Evolutionary conservation across 345 rosid species (phyloP).

Genomic region (Citrus trifoliata): DNA sequence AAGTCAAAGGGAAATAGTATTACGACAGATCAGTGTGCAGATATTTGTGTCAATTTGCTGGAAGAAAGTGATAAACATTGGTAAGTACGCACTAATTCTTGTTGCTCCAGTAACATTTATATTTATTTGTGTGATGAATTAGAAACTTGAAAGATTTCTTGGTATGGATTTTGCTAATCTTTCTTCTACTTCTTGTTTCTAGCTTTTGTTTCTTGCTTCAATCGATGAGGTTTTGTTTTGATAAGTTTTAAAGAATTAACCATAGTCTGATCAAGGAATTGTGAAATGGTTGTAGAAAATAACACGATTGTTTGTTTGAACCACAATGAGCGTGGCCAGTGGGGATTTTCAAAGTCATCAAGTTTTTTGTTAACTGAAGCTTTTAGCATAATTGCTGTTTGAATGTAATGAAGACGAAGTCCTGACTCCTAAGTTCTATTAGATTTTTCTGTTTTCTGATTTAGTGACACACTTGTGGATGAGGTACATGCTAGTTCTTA

Average conservation of each 20-base stretch:
- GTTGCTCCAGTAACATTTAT: not conserved
- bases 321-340: not conserved
- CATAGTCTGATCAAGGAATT: not conserved
- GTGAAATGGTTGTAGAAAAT: not conserved
- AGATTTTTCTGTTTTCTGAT: not conserved
- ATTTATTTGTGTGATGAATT: not conserved
- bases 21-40: not conserved
- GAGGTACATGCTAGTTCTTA: not conserved
- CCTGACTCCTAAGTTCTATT: not conserved
- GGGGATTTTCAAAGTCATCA: not conserved
- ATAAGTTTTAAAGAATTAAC: not conserved
- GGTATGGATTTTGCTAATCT: not conserved
- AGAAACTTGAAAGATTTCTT: not conserved
- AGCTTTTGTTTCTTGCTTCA: not conserved
- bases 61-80: slow-evolving; percentile 3
- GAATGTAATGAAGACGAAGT: not conserved
- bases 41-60: not conserved
- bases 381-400: not conserved
- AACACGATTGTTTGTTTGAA: no score
- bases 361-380: not conserved
- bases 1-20: not conserved
- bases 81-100: slow-evolving; percentile 4
- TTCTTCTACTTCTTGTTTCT: not conserved
- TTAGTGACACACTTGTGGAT: not conserved
- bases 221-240: not conserved